Conservation (phyloP, 1,139 yeast genomes). For the Geotrichum australiense region DNA sequence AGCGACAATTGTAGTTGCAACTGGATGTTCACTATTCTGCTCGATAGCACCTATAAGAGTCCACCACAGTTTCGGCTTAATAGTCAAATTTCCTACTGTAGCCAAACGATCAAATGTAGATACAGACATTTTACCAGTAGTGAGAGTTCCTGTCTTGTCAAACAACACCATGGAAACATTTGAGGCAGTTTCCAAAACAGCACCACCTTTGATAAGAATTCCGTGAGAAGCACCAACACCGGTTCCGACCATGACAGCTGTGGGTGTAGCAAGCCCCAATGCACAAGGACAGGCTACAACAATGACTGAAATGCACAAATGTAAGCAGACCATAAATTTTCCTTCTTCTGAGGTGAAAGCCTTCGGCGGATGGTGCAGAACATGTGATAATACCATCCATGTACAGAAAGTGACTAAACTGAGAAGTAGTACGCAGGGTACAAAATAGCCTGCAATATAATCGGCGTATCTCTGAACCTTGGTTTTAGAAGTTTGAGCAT, state of each 20-base stretch:
- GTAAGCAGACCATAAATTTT: conserved; percentile 59
- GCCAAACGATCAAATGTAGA: conserved; percentile 25
- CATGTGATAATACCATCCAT: conserved; percentile 51
- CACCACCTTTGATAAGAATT: conserved; percentile 89
- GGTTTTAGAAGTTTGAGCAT: conserved; percentile 82
- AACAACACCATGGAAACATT: conserved; percentile 63
- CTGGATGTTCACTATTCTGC: conserved; percentile 76
- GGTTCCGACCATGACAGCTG: conserved; percentile 98
- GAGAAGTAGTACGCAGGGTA: conserved; percentile 61
- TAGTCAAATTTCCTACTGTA: conserved; percentile 9
- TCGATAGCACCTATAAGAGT: conserved; percentile 58
- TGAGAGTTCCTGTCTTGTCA: conserved; percentile 94
- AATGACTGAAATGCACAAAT: conserved; percentile 84
- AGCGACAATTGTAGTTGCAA: conserved; percentile 59
- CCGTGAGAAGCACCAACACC: conserved; percentile 93
- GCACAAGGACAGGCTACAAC: conserved; percentile 99
- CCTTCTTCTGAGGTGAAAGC: conserved; percentile 53
- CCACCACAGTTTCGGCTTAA: conserved; percentile 44
- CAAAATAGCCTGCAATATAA: conserved; percentile 75
- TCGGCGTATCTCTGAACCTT: conserved; percentile 91
- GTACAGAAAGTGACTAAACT: conserved; percentile 57
- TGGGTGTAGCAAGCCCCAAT: conserved; percentile 92
- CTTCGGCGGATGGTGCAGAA: conserved; percentile 44
- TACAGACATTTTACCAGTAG: conserved; percentile 74
- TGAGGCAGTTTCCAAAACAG: conserved; percentile 69